These are phyloP conservation scores for Perilla frutescens DNA, from an alignment of 257 asterid species.

Conservation along the genomic window DNA sequence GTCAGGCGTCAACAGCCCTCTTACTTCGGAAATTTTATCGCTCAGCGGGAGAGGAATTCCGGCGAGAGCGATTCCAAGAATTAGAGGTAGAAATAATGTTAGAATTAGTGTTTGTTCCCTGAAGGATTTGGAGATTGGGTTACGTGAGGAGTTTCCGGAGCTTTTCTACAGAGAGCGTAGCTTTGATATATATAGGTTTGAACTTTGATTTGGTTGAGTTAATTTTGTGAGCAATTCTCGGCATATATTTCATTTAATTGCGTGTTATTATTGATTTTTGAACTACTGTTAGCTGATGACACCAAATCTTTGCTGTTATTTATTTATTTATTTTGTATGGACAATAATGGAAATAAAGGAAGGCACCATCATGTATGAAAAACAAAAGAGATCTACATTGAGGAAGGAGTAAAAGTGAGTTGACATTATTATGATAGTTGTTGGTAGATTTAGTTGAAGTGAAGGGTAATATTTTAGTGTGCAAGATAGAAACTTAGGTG, in stretches of 20 bases:
- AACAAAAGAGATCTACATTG: too few species aligned
- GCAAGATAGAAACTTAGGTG: too few species aligned
- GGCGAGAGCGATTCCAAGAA: slow-evolving; percentile 18
- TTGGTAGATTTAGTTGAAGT: too few species aligned
- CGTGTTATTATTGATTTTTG: not conserved
- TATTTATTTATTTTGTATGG: too few species aligned
- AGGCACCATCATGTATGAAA: too few species aligned
- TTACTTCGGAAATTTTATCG: slow-evolving; percentile 40
- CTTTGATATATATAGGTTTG: slow-evolving; percentile 86
- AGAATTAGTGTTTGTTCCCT: slow-evolving; percentile 53
- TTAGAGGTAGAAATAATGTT: slow-evolving; percentile 32
- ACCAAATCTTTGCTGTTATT: too few species aligned
- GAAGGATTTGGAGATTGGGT: slow-evolving; percentile 55
- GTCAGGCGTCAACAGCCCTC: slow-evolving; percentile 33
- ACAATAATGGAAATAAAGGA: too few species aligned
- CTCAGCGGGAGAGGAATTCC: slow-evolving; percentile 37
- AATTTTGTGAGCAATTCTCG: slow-evolving; percentile 9
- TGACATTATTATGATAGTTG: too few species aligned
- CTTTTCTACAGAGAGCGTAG: slow-evolving; percentile 74
- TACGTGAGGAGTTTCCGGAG: slow-evolving; percentile 89
- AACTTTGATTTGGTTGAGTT: not conserved
- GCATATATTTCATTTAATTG: too few species aligned
- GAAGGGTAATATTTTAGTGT: too few species aligned
- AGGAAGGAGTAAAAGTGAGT: too few species aligned
- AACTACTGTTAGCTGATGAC: too few species aligned